Conservation (phyloP, 148 eudicot species). For the Vaccinium myrtillus region DNA sequence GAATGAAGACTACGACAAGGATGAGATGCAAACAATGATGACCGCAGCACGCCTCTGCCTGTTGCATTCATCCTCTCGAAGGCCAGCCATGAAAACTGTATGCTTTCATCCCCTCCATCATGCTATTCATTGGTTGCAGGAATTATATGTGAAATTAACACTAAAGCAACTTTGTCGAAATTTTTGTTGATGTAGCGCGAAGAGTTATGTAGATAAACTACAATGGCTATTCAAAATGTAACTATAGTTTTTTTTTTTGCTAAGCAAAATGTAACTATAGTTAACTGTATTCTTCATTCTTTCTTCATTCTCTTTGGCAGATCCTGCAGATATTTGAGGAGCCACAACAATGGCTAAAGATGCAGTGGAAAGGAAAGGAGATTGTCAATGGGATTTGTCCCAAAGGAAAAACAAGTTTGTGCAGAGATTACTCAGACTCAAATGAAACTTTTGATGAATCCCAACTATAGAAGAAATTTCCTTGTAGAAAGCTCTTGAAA, state of each 20-base stretch:
- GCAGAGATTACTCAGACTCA: constrained; percentile 6
- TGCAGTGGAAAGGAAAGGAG: constrained; percentile 28
- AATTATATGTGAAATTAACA: neutral
- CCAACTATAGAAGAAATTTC: neutral
- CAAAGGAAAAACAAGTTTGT: constrained; percentile 5
- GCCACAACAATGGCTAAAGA: constrained; percentile 24
- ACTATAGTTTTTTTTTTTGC: too few species aligned
- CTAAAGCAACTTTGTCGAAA: neutral
- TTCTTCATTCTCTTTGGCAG: constrained; percentile 21
- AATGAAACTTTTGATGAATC: neutral
- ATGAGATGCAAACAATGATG: constrained; percentile 37
- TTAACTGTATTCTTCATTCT: neutral
- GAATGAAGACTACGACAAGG: constrained; percentile 28
- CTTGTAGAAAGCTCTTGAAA: neutral
- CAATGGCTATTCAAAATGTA: neutral
- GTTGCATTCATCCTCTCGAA: constrained; percentile 37
- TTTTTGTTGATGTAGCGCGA: neutral
- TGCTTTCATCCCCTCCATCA: neutral
- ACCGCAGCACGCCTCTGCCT: constrained; percentile 38
- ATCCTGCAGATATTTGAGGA: constrained; percentile 27
- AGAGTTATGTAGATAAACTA: neutral
- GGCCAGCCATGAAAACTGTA: constrained; percentile 39
- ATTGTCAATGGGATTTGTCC: constrained; percentile 9
- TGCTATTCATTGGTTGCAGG: neutral
- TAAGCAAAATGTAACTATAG: too few species aligned